These are phyloP conservation scores for Dendrobium officinale DNA, from an alignment of 106 monocot genomes.

Conservation along the genomic window DNA sequence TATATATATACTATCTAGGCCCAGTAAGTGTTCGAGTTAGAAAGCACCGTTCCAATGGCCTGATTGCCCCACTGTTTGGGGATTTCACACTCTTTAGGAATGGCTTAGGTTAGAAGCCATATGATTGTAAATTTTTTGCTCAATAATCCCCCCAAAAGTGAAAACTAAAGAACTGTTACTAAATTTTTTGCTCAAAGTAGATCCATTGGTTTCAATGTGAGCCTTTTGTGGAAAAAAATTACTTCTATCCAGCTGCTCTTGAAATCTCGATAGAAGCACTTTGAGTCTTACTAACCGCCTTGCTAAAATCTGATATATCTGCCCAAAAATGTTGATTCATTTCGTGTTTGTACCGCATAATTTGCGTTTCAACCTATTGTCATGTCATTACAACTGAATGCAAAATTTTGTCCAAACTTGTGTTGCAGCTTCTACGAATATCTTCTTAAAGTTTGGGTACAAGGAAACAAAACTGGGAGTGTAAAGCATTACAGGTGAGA, in stretches of 20 bases:
- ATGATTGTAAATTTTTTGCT: too few species aligned
- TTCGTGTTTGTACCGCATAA: not conserved
- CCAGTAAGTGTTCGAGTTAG: too few species aligned
- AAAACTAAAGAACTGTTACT: not conserved
- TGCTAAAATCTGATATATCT: not conserved
- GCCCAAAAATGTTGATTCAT: not conserved
- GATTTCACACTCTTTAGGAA: too few species aligned
- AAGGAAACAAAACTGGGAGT: slow-evolving; percentile 75
- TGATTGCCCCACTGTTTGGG: too few species aligned
- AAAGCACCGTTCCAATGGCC: too few species aligned
- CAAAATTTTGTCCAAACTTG: not conserved
- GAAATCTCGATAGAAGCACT: not conserved
- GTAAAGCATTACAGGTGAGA: slow-evolving; percentile 82
- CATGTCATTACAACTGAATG: not conserved
- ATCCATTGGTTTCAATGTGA: not conserved
- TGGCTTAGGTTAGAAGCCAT: too few species aligned
- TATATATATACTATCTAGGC: too few species aligned
- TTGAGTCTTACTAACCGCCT: not conserved
- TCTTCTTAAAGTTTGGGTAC: slow-evolving; percentile 85
- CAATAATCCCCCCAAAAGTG: too few species aligned
- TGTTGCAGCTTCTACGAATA: slow-evolving; percentile 92
- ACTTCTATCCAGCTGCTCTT: not conserved
- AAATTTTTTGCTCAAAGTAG: not conserved
- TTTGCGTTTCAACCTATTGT: not conserved
- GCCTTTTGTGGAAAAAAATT: not conserved